Conservation (phyloP, 441 rosid species). For the Erodium texanum region DNA sequence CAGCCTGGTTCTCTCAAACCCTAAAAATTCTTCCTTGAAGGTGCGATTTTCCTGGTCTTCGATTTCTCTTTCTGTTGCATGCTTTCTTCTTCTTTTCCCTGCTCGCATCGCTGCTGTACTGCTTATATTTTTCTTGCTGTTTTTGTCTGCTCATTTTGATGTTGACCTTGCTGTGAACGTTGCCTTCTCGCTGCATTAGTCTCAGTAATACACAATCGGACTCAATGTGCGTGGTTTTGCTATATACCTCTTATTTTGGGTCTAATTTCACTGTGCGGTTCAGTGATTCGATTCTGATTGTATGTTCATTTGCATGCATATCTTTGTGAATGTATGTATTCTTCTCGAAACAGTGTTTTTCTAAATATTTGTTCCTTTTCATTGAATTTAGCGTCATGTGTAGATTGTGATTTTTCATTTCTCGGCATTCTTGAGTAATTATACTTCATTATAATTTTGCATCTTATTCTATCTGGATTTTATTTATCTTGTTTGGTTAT, state of each 20-base stretch:
- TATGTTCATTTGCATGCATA: not conserved
- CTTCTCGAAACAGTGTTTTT: not conserved
- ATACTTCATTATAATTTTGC: not conserved
- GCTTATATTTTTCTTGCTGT: not conserved
- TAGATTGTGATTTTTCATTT: not conserved
- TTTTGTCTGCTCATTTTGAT: slow-evolving; percentile 4
- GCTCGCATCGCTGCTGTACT: not conserved
- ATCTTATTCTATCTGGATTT: not conserved
- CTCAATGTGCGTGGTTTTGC: not conserved
- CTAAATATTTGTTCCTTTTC: not conserved
- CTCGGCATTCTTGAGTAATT: no score
- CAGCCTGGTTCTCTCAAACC: not conserved
- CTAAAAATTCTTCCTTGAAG: slow-evolving; percentile 3
- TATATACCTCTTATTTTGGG: slow-evolving; percentile 1
- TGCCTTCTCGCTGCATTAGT: not conserved
- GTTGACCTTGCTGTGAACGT: slow-evolving; percentile 1
- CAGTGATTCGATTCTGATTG: not conserved
- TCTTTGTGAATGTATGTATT: not conserved
- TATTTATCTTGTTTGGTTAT: no score
- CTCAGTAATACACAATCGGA: not conserved
- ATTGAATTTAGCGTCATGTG: not conserved
- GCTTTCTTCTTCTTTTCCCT: not conserved
- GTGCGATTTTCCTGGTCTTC: not conserved
- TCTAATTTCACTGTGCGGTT: not conserved
- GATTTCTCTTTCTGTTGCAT: not conserved